Percentiles rank a stretch among this genome's conserved stretches.
These are phyloP conservation scores for Coemansia sp. DNA, from an alignment of 192 early-diverging fungal species.

Conservation along the genomic window DNA sequence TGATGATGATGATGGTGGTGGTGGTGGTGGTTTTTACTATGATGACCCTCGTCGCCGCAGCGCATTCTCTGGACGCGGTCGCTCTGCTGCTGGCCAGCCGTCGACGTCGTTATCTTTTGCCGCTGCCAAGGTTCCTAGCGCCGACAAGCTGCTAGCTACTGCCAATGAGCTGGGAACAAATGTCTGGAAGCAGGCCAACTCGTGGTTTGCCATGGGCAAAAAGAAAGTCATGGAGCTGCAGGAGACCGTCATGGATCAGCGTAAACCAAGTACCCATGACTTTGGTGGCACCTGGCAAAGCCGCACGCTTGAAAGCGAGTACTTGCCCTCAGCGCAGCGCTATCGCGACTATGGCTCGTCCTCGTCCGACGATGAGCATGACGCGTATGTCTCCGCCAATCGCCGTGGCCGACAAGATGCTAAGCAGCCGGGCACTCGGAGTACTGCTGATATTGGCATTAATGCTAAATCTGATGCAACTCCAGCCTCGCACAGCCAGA, in stretches of 20 bases:
- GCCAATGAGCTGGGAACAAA: constrained; percentile 49
- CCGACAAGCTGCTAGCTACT: constrained; percentile 41
- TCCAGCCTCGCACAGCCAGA: not conserved
- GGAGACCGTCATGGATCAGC: constrained; percentile 40
- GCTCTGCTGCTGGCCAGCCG: constrained; percentile 2
- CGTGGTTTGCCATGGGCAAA: constrained; percentile 54
- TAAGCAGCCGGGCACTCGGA: not conserved
- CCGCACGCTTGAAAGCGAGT: not conserved
- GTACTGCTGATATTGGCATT: not conserved
- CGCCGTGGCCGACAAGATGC: constrained; percentile 12
- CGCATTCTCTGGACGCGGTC: not conserved
- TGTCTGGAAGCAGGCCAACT: constrained; percentile 53
- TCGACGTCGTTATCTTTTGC: not conserved
- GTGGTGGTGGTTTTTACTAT: constrained; percentile 6
- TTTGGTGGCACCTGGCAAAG: not conserved
- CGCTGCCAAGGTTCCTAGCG: constrained; percentile 3
- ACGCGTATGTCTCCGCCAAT: constrained; percentile 27
- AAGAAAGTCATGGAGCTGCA: constrained; percentile 52
- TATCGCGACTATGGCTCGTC: constrained; percentile 27
- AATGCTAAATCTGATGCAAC: not conserved
- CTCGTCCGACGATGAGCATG: constrained; percentile 28
- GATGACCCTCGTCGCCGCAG: constrained; percentile 14
- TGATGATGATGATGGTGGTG: constrained; percentile 18
- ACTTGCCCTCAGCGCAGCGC: constrained; percentile 9
- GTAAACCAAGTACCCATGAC: constrained; percentile 1